phyloP scores from a whole-genome alignment of 2,329 filamentous ascomycete species.

The Didymella sp. region DNA sequence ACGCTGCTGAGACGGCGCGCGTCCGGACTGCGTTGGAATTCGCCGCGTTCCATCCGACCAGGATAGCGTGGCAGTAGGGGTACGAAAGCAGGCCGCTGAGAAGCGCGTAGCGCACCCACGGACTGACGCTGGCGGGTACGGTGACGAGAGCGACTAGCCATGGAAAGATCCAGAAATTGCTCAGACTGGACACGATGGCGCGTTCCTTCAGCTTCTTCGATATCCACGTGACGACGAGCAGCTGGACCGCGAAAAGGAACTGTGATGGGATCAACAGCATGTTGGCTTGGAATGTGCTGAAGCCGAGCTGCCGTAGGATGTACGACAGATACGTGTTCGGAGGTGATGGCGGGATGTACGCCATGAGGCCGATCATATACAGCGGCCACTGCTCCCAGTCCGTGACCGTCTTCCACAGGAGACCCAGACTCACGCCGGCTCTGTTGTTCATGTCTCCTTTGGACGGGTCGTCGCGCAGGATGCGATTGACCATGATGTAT shows the following conservation, averaged over 20 bases:
- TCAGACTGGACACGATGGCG: constrained; percentile 56
- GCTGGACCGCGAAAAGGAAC: constrained; percentile 49
- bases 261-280: constrained; percentile 64
- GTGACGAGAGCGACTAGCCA: constrained; percentile 61
- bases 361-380: constrained; percentile 55
- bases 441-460: constrained; percentile 62
- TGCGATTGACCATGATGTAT: constrained; percentile 67
- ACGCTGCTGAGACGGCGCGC: constrained; percentile 50
- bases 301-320: constrained; percentile 65
- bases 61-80: constrained; percentile 59
- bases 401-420: constrained; percentile 32
- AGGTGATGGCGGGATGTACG: constrained; percentile 37
- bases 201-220: constrained; percentile 57
- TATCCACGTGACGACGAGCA: constrained; percentile 55
- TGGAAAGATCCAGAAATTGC: constrained; percentile 66
- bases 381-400: constrained; percentile 46
- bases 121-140: constrained; percentile 54
- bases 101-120: constrained; percentile 61
- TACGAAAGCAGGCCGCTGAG: constrained; percentile 60
- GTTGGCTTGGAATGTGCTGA: constrained; percentile 68
- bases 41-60: constrained; percentile 50
- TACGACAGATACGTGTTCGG: constrained; percentile 58
- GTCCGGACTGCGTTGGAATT: constrained; percentile 52
- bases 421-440: constrained; percentile 30
- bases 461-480: constrained; percentile 64